Evolutionary conservation across 169 alveolate genomes (phyloP), one percentile per base, ranked within the genome.

Genomic region (Babesia divergens): DNA sequence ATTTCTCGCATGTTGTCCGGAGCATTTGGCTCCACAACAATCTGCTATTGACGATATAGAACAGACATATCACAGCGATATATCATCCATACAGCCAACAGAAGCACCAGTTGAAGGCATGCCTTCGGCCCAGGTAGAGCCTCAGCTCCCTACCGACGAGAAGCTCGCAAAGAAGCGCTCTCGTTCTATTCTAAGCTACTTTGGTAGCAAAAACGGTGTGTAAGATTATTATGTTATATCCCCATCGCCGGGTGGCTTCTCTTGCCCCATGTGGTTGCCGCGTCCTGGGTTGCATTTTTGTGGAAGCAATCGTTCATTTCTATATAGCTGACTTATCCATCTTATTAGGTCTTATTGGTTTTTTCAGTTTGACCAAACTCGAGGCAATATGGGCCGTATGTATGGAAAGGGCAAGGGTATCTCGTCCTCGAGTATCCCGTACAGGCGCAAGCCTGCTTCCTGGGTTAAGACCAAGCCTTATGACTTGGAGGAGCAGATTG

Each of bases 401-500:
- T 93, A 92, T 90, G 96, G 96, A 22, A 83, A 77, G 72, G 95
- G 95, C 47, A 93, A 92, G 89, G 97, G 97, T 72, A 93, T 93
- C 83, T 82, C 94, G 75, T 71, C 96, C 83, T 90, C 98, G 72
- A 96, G 99, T 52, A 91, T 95, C 66, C 99, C 99, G 55, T 98
- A 92, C 91, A 92, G 97, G 77, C 93, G 99, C 60, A 92, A 90
- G 72, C 96, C 99, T 29, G 99, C 99, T 29, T 91, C 96, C 76
- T 98, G 99, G 99, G 91, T 96, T 69, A 93, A 94, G 91, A 89
- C 96, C 76, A 94, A 95, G 66, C 93, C 98, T 11, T 85, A 88
- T 55, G 98, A 96, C 64, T 94, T 95, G 65, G 93, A 86, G 74
- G 99, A 97, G 49, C 94, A 92, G 66, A 95, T 96, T 58, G 94